phyloP scores from a whole-genome alignment of 176 grass and related monocot species.

The Otatea glauca region DNA sequence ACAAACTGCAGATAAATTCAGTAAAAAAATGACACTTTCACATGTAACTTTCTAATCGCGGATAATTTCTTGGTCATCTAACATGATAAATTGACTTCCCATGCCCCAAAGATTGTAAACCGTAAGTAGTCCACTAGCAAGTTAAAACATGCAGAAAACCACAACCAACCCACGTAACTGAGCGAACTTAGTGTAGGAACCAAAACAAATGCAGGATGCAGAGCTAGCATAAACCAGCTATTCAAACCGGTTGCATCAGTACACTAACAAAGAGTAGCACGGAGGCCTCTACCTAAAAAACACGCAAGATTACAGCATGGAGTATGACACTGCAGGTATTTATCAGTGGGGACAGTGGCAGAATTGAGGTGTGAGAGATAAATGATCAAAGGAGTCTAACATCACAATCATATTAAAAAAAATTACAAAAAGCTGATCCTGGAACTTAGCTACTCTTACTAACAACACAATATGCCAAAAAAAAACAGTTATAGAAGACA shows the following conservation, averaged over 20 bases:
- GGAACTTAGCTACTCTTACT: not conserved
- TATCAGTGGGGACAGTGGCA: not conserved
- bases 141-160: not conserved
- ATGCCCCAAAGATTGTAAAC: not conserved
- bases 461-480: not conserved
- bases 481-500: not conserved
- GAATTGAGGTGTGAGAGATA: not conserved
- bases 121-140: not conserved
- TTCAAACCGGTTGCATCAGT: not conserved
- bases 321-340: not conserved
- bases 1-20: not conserved
- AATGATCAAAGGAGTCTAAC: not conserved
- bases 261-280: not conserved
- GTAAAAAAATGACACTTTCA: not conserved
- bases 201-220: not conserved
- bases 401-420: not conserved
- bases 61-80: not conserved
- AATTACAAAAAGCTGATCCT: not conserved
- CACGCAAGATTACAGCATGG: not conserved
- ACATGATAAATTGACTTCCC: not conserved
- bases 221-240: not conserved
- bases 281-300: not conserved
- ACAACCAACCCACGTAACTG: constrained; percentile 4
- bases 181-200: not conserved
- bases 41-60: not conserved